Evolutionary conservation across 345 rosid species (phyloP), one percentile per base, ranked within the genome.

Genomic region (Arabis alpina): DNA sequence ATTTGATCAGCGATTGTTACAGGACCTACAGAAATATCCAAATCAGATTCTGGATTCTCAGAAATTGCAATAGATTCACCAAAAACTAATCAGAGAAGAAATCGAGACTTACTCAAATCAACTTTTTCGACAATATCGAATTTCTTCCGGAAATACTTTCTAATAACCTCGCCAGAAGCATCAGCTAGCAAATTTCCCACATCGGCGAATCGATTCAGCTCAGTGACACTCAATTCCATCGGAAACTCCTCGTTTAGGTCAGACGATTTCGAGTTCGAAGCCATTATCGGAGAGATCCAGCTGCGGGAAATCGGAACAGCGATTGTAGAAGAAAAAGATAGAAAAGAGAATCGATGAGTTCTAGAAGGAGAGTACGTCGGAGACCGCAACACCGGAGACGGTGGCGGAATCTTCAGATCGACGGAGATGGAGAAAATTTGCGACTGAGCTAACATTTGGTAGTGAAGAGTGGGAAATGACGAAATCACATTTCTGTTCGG

Each of bases 1-100:
- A 82, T 84, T 80, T 76, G 89, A 79, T 91, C 98, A 4, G 98
- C 98, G 65, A 94, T 86, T 15, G 98, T 94, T 41, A 94, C 98
- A n/a, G 98, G 99, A 74, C 99, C 99, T 94, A 70, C 32, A 76
- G 7, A n/a, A n/a, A 6, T 4, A 58, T 28, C 59, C 42, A 52
- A 63, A 43, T 43, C 40, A 64, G 10, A 51, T 25, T 49, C 6
- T 34, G 8, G 2, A 47, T 10, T 58, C 10, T 14, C 19, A 25
- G 23, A 60, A 60, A 24, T 15, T 36, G 44, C 45, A 6, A 39
- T 36, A 36, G 6, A 10, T 57, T 54, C 51, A 32, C 19, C 43
- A 16, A 60, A 70, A 23, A 41, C 44, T 28, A 34, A 34, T 34
- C 8, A n/a, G 55, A 64, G 39, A 56, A 15, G 1, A 15, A 30